Conservation (phyloP, 2,329 filamentous ascomycete genomes). For the Fusarium euwallaceae region DNA sequence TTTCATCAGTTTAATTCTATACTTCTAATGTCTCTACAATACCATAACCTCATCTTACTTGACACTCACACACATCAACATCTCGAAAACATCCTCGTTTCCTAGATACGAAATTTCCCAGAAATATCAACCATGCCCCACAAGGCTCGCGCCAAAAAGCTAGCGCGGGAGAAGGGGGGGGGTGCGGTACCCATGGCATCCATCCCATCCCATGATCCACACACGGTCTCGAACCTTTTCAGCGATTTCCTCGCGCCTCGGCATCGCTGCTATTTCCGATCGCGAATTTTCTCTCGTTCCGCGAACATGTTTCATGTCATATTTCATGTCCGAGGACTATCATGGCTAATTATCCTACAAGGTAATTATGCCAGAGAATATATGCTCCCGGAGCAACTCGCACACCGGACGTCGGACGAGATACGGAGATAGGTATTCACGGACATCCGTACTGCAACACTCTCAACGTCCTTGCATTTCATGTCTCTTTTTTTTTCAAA, state of each 20-base stretch:
- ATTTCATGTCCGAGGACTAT: not conserved
- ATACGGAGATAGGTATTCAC: not conserved
- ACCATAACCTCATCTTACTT: not conserved
- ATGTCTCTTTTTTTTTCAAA: not conserved
- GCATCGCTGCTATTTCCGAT: not conserved
- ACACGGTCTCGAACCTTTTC: slow-evolving; percentile 25
- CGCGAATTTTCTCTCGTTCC: not conserved
- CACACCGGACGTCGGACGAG: not conserved
- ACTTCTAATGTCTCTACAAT: not conserved
- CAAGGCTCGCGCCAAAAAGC: slow-evolving; percentile 16
- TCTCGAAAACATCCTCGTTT: not conserved
- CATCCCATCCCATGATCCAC: slow-evolving; percentile 15
- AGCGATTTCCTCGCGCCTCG: not conserved
- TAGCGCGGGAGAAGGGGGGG: not conserved
- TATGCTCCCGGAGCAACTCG: not conserved
- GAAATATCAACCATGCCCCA: slow-evolving; percentile 1
- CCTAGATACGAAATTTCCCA: slow-evolving; percentile 2
- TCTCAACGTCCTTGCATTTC: not conserved
- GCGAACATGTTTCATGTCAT: not conserved
- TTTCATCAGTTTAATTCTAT: not conserved
- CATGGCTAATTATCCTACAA: too few relatives aligned
- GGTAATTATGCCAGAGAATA: not conserved
- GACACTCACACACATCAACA: not conserved
- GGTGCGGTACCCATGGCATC: not conserved
- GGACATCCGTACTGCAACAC: not conserved